These are phyloP conservation scores for Phanerochaete sordida DNA, from an alignment of 768 basidiomycete species.

Conservation along the genomic window DNA sequence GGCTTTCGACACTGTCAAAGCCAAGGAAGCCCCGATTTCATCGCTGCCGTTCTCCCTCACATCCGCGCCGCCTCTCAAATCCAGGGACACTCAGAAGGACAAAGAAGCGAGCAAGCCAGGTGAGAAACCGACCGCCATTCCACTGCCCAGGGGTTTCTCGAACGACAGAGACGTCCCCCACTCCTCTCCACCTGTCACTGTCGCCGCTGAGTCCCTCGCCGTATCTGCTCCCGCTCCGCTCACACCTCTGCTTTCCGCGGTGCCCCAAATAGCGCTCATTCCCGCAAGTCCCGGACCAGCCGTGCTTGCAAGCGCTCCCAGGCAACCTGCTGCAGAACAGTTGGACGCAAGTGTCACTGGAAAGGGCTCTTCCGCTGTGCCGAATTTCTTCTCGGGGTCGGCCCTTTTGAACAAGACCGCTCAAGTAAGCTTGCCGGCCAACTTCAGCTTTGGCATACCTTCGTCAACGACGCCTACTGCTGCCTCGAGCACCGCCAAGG, in stretches of 20 bases:
- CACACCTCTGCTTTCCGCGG: conserved; percentile 11
- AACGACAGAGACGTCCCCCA: neutral
- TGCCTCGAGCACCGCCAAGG: neutral
- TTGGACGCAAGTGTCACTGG: conserved; percentile 4
- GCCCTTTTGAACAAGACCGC: conserved; percentile 37
- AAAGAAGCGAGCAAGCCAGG: conserved; percentile 10
- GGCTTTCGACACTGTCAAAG: conserved; percentile 37
- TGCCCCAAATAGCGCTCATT: conserved; percentile 26
- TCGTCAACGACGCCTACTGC: neutral
- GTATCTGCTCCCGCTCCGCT: conserved; percentile 8
- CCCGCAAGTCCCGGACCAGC: conserved; percentile 26
- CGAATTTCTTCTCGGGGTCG: conserved; percentile 64
- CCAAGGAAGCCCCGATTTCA: conserved; percentile 65
- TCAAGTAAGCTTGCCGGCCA: neutral
- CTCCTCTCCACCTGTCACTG: neutral
- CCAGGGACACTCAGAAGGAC: conserved; percentile 13
- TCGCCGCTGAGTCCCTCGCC: neutral
- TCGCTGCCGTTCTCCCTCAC: conserved; percentile 63
- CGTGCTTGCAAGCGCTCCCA: conserved; percentile 5
- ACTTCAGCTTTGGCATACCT: conserved; percentile 3
- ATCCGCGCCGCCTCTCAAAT: conserved; percentile 23
- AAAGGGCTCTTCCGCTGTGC: conserved; percentile 32
- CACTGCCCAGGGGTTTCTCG: conserved; percentile 7
- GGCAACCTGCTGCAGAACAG: conserved; percentile 3
- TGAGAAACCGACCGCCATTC: conserved; percentile 6